Evolutionary conservation across 2,329 filamentous ascomycete genomes (phyloP), one percentile per base, ranked within the genome.

Genomic region (Diaporthe citri): DNA sequence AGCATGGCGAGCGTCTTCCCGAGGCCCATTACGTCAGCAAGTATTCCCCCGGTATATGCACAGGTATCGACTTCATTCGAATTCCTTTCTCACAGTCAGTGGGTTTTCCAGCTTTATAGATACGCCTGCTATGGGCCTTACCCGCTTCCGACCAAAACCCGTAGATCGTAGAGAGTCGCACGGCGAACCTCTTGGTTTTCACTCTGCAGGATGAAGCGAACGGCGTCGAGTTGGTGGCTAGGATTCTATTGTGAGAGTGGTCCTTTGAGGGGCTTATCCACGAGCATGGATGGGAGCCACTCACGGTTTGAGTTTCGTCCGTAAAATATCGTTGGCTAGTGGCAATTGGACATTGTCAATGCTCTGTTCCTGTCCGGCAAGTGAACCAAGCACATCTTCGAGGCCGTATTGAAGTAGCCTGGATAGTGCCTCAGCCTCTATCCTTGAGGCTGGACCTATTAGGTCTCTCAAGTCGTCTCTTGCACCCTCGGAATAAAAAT

Each of bases 181-280:
- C 22, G 48, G 22, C 48, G 48, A 25, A n/a, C 0, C 10, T 51
- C 48, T 10, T 51, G 22, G 22, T 6, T 51, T 6, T 51, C 48
- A 12, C 7, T 22, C 12, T 25, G 48, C 20, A 51, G 13, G 10
- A 51, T 25, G 48, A 51, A 51, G 1, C n/a, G 48, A 51, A 51
- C n/a, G 22, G 48, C 48, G 48, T 51, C 48, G 9, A 51, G 1
- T 51, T 51, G 48, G 9, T 51, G 48, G n/a, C 48, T 51, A 13
- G n/a, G 22, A 9, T 51, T n/a, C 22, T 22, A 4, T 10, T n/a
- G 13, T 51, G 46, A 51, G 46, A 12, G 3, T 2, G 25, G 2
- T 12, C 0, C 7, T 51, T n/a, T n/a, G 22, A 12, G 22, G 7
- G 0, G 7, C 8, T 12, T 51, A 5, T 10, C 1, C 4, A n/a